Evolutionary conservation across 2,329 filamentous ascomycete genomes (phyloP), one percentile per base, ranked within the genome.

Genomic region (Tolypocladium nubicola): DNA sequence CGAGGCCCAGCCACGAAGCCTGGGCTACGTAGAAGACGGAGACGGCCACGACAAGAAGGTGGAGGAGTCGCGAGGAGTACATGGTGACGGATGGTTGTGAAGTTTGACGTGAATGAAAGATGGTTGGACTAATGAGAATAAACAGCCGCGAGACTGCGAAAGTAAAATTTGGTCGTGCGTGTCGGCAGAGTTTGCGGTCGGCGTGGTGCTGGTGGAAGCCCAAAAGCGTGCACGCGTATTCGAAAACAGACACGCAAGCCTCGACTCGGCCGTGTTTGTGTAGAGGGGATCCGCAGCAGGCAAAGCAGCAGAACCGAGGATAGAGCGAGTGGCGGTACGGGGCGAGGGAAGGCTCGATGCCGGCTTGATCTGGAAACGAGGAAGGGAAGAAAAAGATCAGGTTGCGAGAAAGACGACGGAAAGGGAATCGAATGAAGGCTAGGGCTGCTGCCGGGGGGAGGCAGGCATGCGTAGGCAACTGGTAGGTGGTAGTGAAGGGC

Each of bases 1-100:
- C 60, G 47, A 59, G 40, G 60, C 71, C 60, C 60, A 68, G 58
- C 63, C 65, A 67, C 35, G 69, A 66, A 55, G 72, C 79, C 63
- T 81, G 77, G 50, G 75, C 75, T 41, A 78, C 69, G 52, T 71
- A 72, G 56, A 75, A 60, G 58, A 79, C 66, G 49, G 77, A 77
- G 55, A 82, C 69, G 49, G 76, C 77, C 62, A 80, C 68, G 60
- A 81, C 65, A 57, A 83, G 67, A 59, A 82, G 66, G 64, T 76
- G 71, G 39, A 80, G 59, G 54, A 78, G 62, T 58, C 73, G 74
- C 56, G 69, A 70, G 35, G 75, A 68, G 65, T 77, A 76, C 81
- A 84, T 83, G 52, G 70, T 67, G 56, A 38, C 19, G 23, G 35
- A 10, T 21, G 30, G 11, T 7, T 4, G n/a, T n/a, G 19, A 19